These are phyloP conservation scores for Colletotrichum agaves DNA, from an alignment of 2,329 filamentous ascomycete species.

Conservation along the genomic window DNA sequence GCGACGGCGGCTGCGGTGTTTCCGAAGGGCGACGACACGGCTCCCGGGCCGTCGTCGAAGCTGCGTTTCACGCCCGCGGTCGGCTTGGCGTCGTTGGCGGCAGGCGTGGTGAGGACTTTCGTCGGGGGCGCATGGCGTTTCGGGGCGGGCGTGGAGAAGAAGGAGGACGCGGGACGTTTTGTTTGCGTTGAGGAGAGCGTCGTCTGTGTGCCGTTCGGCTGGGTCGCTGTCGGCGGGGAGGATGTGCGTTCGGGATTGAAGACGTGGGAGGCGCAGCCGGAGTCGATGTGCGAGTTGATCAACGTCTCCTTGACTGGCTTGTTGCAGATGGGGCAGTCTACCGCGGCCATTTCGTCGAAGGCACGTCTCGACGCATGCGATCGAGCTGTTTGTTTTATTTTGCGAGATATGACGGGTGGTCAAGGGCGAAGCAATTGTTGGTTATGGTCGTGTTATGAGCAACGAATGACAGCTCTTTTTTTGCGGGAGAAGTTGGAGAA, in stretches of 20 bases:
- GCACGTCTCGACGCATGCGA: conserved; percentile 2
- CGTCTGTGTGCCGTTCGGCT: conserved; percentile 43
- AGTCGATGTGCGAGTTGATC: conserved; percentile 94
- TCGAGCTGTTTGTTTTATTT: not conserved
- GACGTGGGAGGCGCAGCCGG: conserved; percentile 76
- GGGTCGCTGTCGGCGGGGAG: conserved; percentile 45
- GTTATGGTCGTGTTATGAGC: not conserved
- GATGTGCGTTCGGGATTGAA: conserved; percentile 57
- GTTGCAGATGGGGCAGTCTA: conserved; percentile 85
- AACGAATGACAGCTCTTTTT: not conserved
- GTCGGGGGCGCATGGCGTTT: conserved; percentile 60
- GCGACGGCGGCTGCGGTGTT: not conserved
- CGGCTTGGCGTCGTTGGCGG: conserved; percentile 42
- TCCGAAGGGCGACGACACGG: conserved; percentile 17
- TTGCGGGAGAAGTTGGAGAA: not conserved
- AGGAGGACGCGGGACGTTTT: conserved; percentile 63
- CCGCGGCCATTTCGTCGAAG: conserved; percentile 47
- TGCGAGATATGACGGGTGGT: too few relatives aligned
- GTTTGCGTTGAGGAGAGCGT: conserved; percentile 53
- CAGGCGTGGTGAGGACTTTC: conserved; percentile 47
- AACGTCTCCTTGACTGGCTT: conserved; percentile 75
- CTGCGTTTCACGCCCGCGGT: conserved; percentile 59
- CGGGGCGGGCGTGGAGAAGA: conserved; percentile 70
- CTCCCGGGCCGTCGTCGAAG: conserved; percentile 65
- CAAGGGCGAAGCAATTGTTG: not conserved